Evolutionary conservation across 805 yeast species (phyloP), one percentile per base, ranked within the genome.

Genomic region (Ogataea saltuana): DNA sequence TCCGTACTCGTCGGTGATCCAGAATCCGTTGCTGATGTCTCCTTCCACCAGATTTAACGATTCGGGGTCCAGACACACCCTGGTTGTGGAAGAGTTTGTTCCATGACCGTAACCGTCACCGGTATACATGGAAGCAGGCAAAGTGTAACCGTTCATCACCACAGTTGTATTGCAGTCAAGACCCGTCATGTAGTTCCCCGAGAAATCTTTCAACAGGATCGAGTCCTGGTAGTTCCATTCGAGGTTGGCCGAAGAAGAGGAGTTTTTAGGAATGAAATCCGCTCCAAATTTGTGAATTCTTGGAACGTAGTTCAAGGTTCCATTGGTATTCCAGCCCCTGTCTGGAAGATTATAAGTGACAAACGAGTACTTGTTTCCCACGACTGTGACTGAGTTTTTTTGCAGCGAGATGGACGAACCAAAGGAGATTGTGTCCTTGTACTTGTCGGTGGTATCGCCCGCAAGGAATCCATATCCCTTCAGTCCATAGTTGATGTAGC

Each of bases 1-100:
- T 4, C 67, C 67, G 39, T 63, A 63, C 41, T 61, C 67, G 45
- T 63, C 67, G 33, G 60, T 44, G 35, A 63, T 54, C 66, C 66
- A 60, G 45, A 63, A 63, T 2, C 67, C 67, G 31, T 61, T 60
- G 22, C 41, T 29, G 30, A 61, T 54, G 33, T 58, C 60, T 35
- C 65, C 66, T 20, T 49, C 49, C 39, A 63, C 45, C 7, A 63
- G 47, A 23, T 55, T 48, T 20, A 63, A 28, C 15, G 61, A 53
- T 45, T 63, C 66, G 6, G 66, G 50, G 42, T 63, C 67, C 22
- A 63, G 42, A 26, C 64, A 60, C 6, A 61, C 55, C n/a, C 56
- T 44, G 7, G 64, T 58, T 5, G 62, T 54, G 8, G 54, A 46
- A 1, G 36, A 19, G 6, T 55, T 45, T 18, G 51, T 34, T 11